Base-by-base conservation (phyloP, 805 yeast species). In the Pichia ethanolica region DNA sequence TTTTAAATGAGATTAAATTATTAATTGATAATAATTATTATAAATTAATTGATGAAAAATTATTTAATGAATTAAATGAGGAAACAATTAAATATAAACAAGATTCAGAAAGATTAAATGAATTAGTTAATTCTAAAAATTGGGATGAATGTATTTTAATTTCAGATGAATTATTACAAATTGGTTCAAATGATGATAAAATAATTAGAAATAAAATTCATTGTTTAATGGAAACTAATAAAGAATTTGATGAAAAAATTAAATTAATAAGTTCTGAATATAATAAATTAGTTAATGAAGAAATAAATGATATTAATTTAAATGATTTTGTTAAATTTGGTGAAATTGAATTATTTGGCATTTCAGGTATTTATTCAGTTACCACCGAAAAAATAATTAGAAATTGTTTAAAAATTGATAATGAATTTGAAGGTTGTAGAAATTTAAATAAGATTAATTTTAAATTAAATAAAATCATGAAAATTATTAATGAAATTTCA, bases 341-440 rank as follows among this genome's bases (percentile, higher is more conserved):
- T 44, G 58, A 63, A 48, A 46, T 68, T 14, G 57, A 58, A 28
- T 45, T 60, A 38, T 65, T 66, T 49, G 69, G 62, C 1, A 52
- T 54, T 6, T 20, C 39, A 26, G 47, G 39, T 13, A 39, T 45
- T 34, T 51, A 59, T 3, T 42, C 47, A 25, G 59, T 35, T 28
- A 33, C 33, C 50, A 14, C 56, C 12, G 42, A 53, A 20, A 59
- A 58, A 44, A 46, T 53, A 32, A 37, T 64, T 38, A 39, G 65
- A 56, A 81, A 77, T 54, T 89, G 97, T 62, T 68, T 91, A 44
- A 81, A 85, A 48, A 74, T 79, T 41, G 91, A 91, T 64, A 86
- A 88, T 64, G 97, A 88, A 53, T 76, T 74, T 55, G 67, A 68
- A 30, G 68, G 65, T 3, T 89, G 96, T 64, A 79, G 81, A 33